Evolutionary conservation across 208 protist genomes (phyloP), one percentile per base, ranked within the genome.

Genomic region (Phytomonas serpens): DNA sequence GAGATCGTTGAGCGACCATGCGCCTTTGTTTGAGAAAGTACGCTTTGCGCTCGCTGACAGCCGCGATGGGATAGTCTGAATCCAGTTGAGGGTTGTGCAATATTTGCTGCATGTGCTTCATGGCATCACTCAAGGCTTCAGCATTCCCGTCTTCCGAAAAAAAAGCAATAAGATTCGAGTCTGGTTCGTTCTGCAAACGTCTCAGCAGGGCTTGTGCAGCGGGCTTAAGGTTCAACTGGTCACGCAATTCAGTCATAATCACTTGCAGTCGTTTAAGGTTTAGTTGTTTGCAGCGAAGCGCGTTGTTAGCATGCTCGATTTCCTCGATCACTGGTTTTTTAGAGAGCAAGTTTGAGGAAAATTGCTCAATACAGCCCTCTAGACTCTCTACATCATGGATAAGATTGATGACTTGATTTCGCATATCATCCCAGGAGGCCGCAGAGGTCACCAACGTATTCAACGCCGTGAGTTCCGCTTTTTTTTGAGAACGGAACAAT

Each of bases 261-360:
- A 86, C 82, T 64, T 90, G 83, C 29, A 96, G 75, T 29, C 70
- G 40, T 64, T 85, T 77, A 30, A 96, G 73, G 73, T 96, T 96
- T n/a, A 78, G 69, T 76, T 94, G 87, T 61, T 86, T 85, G 23
- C 81, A 86, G 69, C 87, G 91, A 52, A 94, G 79, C 14, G 79
- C 90, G 80, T 90, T 96, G 84, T 87, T 92, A 64, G 84, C 80
- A 74, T 93, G 87, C 72, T 96, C 91, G 47, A 96, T 90, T 57
- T 86, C 79, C 74, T 94, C 81, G 34, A 96, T 83, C 32, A 88
- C 82, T 42, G 72, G 80, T 64, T 89, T 90, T 68, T 92, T 91
- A 33, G 87, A 86, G 3, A 96, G 68, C 38, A 96, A 83, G 52
- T 93, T 80, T 11, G 76, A 68, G 9, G 91, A 87, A 79, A 92